Percentiles rank a stretch among this genome's conserved stretches.
These are phyloP conservation scores for Wickerhamomyces canadensis DNA, from an alignment of 805 yeast genomes.

Conservation along the genomic window DNA sequence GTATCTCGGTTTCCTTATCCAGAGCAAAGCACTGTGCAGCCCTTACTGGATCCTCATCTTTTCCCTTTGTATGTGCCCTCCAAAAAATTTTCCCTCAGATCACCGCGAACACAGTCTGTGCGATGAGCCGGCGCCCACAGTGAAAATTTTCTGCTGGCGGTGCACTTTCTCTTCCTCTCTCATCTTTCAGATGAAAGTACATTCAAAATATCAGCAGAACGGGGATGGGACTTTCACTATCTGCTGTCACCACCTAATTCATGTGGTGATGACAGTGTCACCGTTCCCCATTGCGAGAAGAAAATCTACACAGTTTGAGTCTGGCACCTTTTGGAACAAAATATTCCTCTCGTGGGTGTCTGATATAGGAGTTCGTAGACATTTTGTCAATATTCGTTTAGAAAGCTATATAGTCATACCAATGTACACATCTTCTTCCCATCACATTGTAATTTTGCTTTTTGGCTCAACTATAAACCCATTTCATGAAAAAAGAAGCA, in stretches of 20 bases:
- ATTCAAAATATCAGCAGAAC: constrained; percentile 4
- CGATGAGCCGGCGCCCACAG: background rate
- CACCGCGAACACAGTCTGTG: background rate
- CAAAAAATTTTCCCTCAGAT: background rate
- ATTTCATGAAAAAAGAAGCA: no score
- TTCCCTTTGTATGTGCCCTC: background rate
- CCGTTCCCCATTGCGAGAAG: constrained; percentile 19
- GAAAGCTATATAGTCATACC: background rate
- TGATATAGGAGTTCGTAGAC: constrained; percentile 29
- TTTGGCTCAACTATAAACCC: no score
- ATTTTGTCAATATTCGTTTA: constrained; percentile 5
- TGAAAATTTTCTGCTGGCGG: background rate
- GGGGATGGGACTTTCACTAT: background rate
- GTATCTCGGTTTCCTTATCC: no score
- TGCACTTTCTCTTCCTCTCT: background rate
- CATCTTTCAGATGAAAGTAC: background rate
- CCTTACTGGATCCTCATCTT: background rate
- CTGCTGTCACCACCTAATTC: background rate
- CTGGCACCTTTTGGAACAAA: constrained; percentile 18
- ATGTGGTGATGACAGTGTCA: constrained; percentile 4
- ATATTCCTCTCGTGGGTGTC: constrained; percentile 22
- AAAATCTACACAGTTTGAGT: constrained; percentile 28
- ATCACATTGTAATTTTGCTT: no score
- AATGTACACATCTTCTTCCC: no score
- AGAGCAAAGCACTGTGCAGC: no score